Evolutionary conservation across 116 monocot genomes (phyloP), one percentile per base, ranked within the genome.

Genomic region (Papilionanthe hybrid): DNA sequence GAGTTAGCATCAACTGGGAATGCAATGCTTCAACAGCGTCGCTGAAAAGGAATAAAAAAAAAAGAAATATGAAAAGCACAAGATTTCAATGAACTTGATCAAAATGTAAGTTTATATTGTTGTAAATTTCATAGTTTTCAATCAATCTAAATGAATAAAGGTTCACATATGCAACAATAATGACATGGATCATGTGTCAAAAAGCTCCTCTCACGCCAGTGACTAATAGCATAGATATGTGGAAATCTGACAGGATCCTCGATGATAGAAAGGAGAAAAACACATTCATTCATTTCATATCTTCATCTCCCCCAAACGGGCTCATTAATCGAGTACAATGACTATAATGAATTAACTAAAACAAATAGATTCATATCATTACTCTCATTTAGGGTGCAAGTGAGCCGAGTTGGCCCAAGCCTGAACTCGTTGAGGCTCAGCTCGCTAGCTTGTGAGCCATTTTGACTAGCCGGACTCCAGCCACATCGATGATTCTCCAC

Each of bases 1-100:
- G 83, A 55, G 81, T 85, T 7, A 85, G 83, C 12, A 55, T 42
- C 75, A 74, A 79, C 18, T 87, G 81, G 85, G 91, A 87, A 50
- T 78, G 77, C 15, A 53, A 77, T 23, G 23, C 13, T 76, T 77
- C 80, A 79, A 66, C 60, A 82, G 75, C 30, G 30, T 37, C 72
- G 57, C 89, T 89, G 83, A 20, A 77, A 79, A 65, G 27, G 27
- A 23, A 27, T 9, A 65, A 17, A 17, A 65, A 65, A 65, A 9
- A 60, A 37, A 58, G 17, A 5, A 41, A 60, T 49, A 78, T 27
- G 44, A 67, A 68, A 32, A 74, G 58, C 58, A 58, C 58, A 22
- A 58, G 58, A 58, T 58, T 65, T 65, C 27, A 65, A 9, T 65
- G 65, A 22, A 65, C 25, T 27, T 27, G 8, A 23, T 65, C 65